Base-by-base conservation (phyloP, 108 stramenopile species). In the Hondaea fermentalgiana region DNA sequence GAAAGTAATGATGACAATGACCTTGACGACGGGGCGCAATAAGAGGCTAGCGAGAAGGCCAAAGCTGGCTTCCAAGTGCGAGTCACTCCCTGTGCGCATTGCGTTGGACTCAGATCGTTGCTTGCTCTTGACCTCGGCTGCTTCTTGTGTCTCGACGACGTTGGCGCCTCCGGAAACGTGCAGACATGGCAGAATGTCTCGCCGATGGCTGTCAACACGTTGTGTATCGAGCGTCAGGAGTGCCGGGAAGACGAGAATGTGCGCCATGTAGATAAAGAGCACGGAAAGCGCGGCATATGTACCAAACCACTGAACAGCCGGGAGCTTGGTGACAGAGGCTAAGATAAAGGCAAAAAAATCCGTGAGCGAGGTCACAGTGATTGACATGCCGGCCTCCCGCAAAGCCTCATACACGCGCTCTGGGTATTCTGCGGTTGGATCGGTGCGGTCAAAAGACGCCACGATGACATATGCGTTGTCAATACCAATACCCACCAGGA, bases 401-500 rank as follows among this genome's bases (percentile, higher is more conserved):
- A 83, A 8, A 17, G 76, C 4, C 76, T 83, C 76, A 23, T 83
- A 53, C 6, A 83, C 2, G n/a, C 76, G 45, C n/a, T 83, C 76
- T 53, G 45, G 49, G 28, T 53, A 23, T 16, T 43, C 16, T 17
- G 17, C 14, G 28, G 76, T 45, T 8, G 49, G 10, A 17, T 83
- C 76, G 3, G 76, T 83, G 45, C 51, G 76, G 76, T 83, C 76
- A 83, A 83, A 83, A 0, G 76, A 21, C 51, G 49, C 76, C n/a
- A 23, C 6, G 1, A 83, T 53, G 76, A 83, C 76, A 23, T 83
- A 83, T 16, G 76, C 45, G 28, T 90, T 89, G 42, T 90, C 90
- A 12, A 90, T 87, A 1, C 90, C 90, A 44, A 90, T 87, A 5
- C 89, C 90, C 4, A 90, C 90, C 8, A 90, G 90, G 44, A 90